A percentile compares a stretch with the other conserved stretches of the same genome.
phyloP scores from a whole-genome alignment of 176 grass and related monocot genomes.

The Rhynchospora pubera region DNA sequence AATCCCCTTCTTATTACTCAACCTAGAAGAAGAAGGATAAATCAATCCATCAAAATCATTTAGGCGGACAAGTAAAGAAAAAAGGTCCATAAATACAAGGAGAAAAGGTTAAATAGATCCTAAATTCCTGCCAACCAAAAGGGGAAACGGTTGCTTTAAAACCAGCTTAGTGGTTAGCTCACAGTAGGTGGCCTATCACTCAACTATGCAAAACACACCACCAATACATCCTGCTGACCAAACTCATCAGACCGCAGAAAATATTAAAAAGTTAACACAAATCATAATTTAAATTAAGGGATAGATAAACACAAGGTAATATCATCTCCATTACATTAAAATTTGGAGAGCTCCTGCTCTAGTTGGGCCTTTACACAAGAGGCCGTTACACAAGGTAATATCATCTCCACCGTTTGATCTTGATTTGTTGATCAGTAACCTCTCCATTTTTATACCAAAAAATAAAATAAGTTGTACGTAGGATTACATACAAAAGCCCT shows the following conservation, averaged over 20 bases:
- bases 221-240: constrained; percentile 5
- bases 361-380: not conserved
- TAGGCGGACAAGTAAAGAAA: not conserved
- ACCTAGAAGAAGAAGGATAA: not conserved
- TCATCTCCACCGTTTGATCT: not conserved
- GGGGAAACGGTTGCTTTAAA: constrained; percentile 3
- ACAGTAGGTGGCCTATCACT: constrained; percentile 35
- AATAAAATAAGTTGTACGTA: not conserved
- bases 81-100: not conserved
- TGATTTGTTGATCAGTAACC: not conserved
- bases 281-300: constrained; percentile 14
- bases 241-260: constrained; percentile 14
- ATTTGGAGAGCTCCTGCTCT: not conserved
- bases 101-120: not conserved
- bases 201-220: constrained; percentile 15
- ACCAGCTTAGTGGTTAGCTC: constrained; percentile 18
- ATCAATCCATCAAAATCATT: not conserved
- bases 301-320: not conserved
- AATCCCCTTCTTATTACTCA: not conserved
- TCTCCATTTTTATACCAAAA: not conserved
- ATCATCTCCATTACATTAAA: not conserved
- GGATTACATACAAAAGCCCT: constrained; percentile 2
- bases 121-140: constrained; percentile 12
- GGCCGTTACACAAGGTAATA: not conserved
- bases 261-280: constrained; percentile 21